Evolutionary conservation across 768 basidiomycete genomes (phyloP).

Genomic region (Calocera viscosa): DNA sequence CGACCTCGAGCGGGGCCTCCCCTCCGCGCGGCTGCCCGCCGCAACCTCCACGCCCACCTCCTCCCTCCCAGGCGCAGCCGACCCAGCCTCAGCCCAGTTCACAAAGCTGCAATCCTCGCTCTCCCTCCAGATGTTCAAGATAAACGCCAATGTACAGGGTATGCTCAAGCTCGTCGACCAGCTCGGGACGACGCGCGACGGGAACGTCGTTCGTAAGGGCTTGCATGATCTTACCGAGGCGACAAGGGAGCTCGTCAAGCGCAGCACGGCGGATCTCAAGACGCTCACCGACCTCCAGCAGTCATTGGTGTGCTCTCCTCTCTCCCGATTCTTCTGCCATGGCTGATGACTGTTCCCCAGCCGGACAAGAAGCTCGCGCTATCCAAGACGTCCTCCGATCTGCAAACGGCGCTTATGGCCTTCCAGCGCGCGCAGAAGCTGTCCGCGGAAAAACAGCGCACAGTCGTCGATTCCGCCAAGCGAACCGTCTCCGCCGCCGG

Average conservation of each 20-base stretch:
- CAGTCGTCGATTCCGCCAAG: conserved; percentile 77
- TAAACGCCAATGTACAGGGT: conserved; percentile 92
- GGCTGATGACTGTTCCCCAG: conserved; percentile 28
- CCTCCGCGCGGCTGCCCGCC: neutral
- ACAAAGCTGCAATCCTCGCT: conserved; percentile 61
- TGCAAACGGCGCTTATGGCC: conserved; percentile 74
- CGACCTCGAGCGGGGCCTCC: conserved; percentile 13
- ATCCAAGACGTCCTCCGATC: conserved; percentile 87
- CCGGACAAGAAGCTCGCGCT: conserved; percentile 70
- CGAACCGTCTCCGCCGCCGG: conserved; percentile 39
- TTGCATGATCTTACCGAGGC: conserved; percentile 93
- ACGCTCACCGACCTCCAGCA: conserved; percentile 59
- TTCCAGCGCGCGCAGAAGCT: conserved; percentile 87
- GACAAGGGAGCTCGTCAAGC: conserved; percentile 89
- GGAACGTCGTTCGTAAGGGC: conserved; percentile 62
- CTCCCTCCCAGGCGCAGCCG: conserved; percentile 36
- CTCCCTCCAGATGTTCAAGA: conserved; percentile 94
- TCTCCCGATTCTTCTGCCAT: neutral
- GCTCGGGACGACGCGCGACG: conserved; percentile 75
- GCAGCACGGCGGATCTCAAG: conserved; percentile 87
- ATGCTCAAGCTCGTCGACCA: conserved; percentile 95
- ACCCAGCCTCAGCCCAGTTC: conserved; percentile 50
- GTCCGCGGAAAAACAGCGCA: conserved; percentile 79
- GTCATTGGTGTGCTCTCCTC: conserved; percentile 36
- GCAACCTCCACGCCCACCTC: neutral